These are phyloP conservation scores for Puya raimondii DNA, from an alignment of 176 grass and related monocot genomes.

Conservation along the genomic window DNA sequence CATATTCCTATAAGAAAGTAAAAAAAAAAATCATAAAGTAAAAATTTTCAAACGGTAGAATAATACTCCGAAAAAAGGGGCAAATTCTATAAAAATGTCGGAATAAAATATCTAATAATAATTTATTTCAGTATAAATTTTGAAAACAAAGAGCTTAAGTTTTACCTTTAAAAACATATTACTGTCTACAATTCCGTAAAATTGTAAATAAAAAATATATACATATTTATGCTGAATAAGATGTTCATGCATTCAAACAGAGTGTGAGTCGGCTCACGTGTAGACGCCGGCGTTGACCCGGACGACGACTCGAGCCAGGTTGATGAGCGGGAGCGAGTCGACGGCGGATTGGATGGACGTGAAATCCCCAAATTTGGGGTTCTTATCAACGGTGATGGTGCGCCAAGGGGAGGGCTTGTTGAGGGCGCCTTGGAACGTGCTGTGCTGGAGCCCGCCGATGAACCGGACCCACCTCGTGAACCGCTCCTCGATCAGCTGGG, in stretches of 20 bases:
- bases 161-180: too few species aligned
- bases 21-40: too few species aligned
- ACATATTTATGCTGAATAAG: too few species aligned
- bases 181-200: too few species aligned
- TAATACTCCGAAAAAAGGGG: too few species aligned
- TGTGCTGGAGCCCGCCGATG: slow-evolving; percentile 48
- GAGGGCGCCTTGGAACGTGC: slow-evolving; percentile 38
- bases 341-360: slow-evolving; percentile 76
- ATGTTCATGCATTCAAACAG: too few species aligned
- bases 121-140: too few species aligned
- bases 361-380: slow-evolving; percentile 44
- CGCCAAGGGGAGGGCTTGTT: slow-evolving; percentile 42
- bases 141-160: too few species aligned
- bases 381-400: slow-evolving; percentile 62
- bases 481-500: slow-evolving; percentile 45
- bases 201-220: too few species aligned
- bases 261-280: slow-evolving; percentile 40
- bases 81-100: accelerated
- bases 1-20: too few species aligned
- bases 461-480: slow-evolving; percentile 77
- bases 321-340: slow-evolving; percentile 76
- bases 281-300: slow-evolving; percentile 84
- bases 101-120: too few species aligned
- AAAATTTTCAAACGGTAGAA: too few species aligned
- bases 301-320: slow-evolving; percentile 79